Conservation (phyloP, 2,329 filamentous ascomycete species). For the Calonectria hongkongensis region DNA sequence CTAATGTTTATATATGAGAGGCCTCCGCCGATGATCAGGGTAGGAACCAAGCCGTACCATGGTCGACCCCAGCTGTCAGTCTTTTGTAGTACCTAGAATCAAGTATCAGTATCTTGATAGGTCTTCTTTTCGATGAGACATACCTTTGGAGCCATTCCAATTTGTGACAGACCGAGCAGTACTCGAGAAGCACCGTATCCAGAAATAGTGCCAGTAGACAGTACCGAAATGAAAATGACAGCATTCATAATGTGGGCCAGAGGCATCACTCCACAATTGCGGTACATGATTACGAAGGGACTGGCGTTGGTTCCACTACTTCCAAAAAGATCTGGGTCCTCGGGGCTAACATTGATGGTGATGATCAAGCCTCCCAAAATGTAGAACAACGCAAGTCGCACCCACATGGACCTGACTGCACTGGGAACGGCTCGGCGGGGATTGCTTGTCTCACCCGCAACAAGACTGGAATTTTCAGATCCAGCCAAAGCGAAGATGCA, state of each 20-base stretch:
- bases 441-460: conserved; percentile 65
- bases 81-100: conserved; percentile 28
- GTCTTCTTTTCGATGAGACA: background rate
- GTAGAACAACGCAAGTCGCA: conserved; percentile 67
- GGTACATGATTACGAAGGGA: conserved; percentile 67
- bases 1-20: conserved; percentile 65
- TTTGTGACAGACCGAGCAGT: conserved; percentile 64
- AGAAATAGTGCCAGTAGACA: conserved; percentile 66
- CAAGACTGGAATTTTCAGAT: conserved; percentile 65
- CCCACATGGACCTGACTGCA: conserved; percentile 67
- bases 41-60: conserved; percentile 63
- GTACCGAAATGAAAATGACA: conserved; percentile 67
- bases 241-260: conserved; percentile 69
- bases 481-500: conserved; percentile 71
- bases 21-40: conserved; percentile 69
- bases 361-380: conserved; percentile 66
- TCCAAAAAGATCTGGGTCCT: conserved; percentile 64
- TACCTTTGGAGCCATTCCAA: conserved; percentile 64
- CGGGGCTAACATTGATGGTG: conserved; percentile 65
- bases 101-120: background rate
- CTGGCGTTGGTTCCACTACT: conserved; percentile 63
- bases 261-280: conserved; percentile 60
- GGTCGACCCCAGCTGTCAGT: conserved; percentile 39
- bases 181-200: conserved; percentile 66
- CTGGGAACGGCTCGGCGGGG: conserved; percentile 64